phyloP scores from a whole-genome alignment of 78 protist genomes.

The Emiliania huxleyi region DNA sequence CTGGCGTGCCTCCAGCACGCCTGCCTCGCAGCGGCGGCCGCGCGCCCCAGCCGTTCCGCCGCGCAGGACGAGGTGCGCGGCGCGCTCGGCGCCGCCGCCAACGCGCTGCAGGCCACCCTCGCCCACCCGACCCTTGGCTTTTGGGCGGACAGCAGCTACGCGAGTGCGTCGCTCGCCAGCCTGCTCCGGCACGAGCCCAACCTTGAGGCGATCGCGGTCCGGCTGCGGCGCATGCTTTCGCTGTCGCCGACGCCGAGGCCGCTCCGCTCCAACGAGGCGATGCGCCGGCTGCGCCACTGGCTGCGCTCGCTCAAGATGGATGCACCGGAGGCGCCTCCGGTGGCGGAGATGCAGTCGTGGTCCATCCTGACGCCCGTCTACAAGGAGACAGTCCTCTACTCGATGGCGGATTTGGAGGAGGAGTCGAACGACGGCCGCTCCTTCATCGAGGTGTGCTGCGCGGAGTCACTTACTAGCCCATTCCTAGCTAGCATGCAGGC shows the following conservation, averaged over 20 bases:
- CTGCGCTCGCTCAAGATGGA: slow-evolving; percentile 5
- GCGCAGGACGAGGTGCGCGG: neutral
- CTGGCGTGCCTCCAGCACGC: neutral
- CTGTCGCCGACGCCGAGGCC: neutral
- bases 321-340: neutral
- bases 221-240: neutral
- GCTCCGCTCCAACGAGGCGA: neutral
- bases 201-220: neutral
- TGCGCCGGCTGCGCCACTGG: neutral
- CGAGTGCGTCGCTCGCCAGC: neutral
- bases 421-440: neutral
- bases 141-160: neutral
- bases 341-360: neutral
- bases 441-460: neutral
- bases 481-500: too few relatives aligned
- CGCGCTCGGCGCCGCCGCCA: neutral
- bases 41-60: neutral
- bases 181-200: neutral
- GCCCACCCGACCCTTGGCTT: neutral
- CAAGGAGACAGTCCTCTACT: slow-evolving; percentile 36
- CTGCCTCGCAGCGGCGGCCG: neutral
- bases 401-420: neutral
- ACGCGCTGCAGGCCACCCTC: neutral
- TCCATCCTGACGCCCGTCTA: slow-evolving; percentile 27
- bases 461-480: too few relatives aligned